Evolutionary conservation across 179 eudicot genomes (phyloP).

Genomic region (Sideroxylon spinosum): DNA sequence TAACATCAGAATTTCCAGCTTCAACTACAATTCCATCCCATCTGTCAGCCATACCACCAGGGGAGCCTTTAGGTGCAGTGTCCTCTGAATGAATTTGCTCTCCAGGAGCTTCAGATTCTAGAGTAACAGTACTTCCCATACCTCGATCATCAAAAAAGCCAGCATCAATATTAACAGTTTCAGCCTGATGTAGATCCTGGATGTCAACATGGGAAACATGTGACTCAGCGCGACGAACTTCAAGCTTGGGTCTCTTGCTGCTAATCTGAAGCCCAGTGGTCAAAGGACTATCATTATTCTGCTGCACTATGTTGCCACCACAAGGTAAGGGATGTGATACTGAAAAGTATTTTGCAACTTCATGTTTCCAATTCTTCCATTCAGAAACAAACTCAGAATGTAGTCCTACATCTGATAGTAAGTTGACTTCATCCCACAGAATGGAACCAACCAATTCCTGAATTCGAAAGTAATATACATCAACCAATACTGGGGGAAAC

Average conservation of each 20-base stretch:
- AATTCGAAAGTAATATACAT: slow-evolving; percentile 14
- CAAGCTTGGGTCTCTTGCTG: slow-evolving; percentile 93
- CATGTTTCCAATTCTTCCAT: slow-evolving; percentile 79
- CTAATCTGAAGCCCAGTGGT: slow-evolving; percentile 42
- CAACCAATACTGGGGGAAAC: slow-evolving; percentile 6
- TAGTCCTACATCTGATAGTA: slow-evolving; percentile 38
- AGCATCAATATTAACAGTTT: slow-evolving; percentile 46
- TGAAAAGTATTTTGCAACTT: slow-evolving; percentile 66
- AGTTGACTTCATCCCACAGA: slow-evolving; percentile 64
- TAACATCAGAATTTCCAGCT: slow-evolving; percentile 36
- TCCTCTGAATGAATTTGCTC: slow-evolving; percentile 28
- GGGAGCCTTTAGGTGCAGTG: slow-evolving; percentile 22
- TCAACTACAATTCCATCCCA: slow-evolving; percentile 56
- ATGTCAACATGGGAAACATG: slow-evolving; percentile 43
- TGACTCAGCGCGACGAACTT: slow-evolving; percentile 93
- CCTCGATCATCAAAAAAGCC: slow-evolving; percentile 43
- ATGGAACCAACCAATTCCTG: slow-evolving; percentile 81
- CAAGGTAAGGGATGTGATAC: slow-evolving; percentile 39
- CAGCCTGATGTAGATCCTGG: slow-evolving; percentile 32
- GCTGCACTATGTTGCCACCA: slow-evolving; percentile 34
- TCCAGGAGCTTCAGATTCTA: slow-evolving; percentile 21
- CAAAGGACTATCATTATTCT: slow-evolving; percentile 33
- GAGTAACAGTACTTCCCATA: slow-evolving; percentile 23
- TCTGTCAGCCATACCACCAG: slow-evolving; percentile 28
- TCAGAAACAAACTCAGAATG: slow-evolving; percentile 58